Evolutionary conservation across 768 basidiomycete genomes (phyloP).

Genomic region (Scleroderma citrinum): DNA sequence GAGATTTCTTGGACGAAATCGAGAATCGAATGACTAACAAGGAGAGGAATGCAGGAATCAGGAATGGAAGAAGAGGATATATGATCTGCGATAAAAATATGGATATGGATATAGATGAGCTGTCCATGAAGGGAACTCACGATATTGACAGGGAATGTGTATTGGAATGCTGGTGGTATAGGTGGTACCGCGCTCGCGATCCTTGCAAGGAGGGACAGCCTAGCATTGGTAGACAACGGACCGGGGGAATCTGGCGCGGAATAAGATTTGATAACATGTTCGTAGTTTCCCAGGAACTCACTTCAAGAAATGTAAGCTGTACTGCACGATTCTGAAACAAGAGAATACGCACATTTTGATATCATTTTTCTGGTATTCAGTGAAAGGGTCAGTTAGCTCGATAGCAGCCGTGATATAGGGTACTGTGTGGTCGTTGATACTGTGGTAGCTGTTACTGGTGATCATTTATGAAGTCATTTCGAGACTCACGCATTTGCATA

Average conservation of each 20-base stretch:
- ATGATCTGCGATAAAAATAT: slow-evolving; percentile 36
- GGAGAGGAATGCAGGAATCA: slow-evolving; percentile 55
- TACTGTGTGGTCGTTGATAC: slow-evolving; percentile 72
- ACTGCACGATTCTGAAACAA: neutral
- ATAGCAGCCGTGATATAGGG: slow-evolving; percentile 78
- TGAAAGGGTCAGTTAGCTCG: slow-evolving; percentile 62
- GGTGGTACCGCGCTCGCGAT: slow-evolving; percentile 36
- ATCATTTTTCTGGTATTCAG: slow-evolving; percentile 47
- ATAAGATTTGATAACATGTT: slow-evolving; percentile 51
- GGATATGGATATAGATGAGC: neutral
- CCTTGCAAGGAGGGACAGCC: slow-evolving; percentile 40
- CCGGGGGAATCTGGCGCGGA: slow-evolving; percentile 39
- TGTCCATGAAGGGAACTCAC: slow-evolving; percentile 34
- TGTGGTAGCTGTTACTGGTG: slow-evolving; percentile 16
- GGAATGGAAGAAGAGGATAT: slow-evolving; percentile 52
- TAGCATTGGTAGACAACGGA: slow-evolving; percentile 35
- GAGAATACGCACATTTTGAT: slow-evolving; percentile 48
- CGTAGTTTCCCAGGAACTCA: slow-evolving; percentile 50
- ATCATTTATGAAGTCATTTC: neutral
- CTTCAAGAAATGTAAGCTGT: slow-evolving; percentile 29
- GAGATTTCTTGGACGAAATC: slow-evolving; percentile 53
- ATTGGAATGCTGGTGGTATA: slow-evolving; percentile 55
- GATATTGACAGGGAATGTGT: slow-evolving; percentile 64
- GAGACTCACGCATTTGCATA: slow-evolving; percentile 71
- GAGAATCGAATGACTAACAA: slow-evolving; percentile 52